phyloP scores from a whole-genome alignment of 768 basidiomycete genomes.

The Lactarius hengduanensis region DNA sequence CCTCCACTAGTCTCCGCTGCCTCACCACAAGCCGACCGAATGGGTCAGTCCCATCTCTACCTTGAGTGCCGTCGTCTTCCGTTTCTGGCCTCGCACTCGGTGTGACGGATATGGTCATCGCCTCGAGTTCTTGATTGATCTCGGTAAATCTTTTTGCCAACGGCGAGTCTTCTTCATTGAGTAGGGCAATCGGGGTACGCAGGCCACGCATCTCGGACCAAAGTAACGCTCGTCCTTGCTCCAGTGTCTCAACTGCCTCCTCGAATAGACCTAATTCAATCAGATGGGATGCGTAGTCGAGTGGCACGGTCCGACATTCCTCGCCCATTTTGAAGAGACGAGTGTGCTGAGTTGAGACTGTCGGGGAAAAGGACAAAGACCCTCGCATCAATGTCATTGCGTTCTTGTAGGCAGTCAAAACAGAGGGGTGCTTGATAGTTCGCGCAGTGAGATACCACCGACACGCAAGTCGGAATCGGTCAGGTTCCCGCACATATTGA shows the following conservation, averaged over 20 bases:
- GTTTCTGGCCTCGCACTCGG: neutral
- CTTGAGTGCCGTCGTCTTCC: too few species aligned
- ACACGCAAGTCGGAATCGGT: slow-evolving; percentile 9
- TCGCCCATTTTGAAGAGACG: neutral
- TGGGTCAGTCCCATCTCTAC: neutral
- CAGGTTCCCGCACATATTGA: neutral
- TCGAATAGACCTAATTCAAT: neutral
- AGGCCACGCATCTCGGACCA: neutral
- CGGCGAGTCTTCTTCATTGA: neutral
- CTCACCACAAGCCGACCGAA: slow-evolving; percentile 11
- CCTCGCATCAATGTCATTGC: neutral
- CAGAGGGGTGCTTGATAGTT: neutral
- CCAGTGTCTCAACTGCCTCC: slow-evolving; percentile 9
- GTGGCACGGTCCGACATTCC: neutral
- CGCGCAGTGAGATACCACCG: slow-evolving; percentile 8
- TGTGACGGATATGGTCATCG: neutral
- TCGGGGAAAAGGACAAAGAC: neutral
- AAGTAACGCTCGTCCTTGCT: neutral
- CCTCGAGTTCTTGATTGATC: slow-evolving; percentile 10
- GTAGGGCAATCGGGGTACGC: neutral
- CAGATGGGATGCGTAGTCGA: slow-evolving; percentile 6
- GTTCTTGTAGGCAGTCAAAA: neutral
- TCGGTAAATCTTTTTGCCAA: neutral
- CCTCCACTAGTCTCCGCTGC: neutral
- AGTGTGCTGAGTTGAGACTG: neutral